Conservation (phyloP, 129 eudicot genomes). For the Cynara cardunculus region DNA sequence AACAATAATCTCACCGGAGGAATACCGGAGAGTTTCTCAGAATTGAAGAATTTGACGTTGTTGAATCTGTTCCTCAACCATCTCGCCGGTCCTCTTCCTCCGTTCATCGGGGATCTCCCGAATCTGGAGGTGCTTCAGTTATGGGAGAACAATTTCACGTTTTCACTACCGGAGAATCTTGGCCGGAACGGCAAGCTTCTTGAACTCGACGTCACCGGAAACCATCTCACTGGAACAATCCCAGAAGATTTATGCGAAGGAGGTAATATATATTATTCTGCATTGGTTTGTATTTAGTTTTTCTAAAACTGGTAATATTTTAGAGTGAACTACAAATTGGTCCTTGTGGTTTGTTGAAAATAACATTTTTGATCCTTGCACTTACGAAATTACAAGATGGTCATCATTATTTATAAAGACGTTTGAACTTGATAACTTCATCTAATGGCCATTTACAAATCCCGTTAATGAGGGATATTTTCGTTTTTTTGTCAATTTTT, state of each 20-base stretch:
- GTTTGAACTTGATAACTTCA: too few relatives aligned
- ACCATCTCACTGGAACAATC: conserved; percentile 66
- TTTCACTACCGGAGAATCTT: conserved; percentile 54
- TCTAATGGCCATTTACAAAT: too few relatives aligned
- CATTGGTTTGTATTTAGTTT: not conserved
- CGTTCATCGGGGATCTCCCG: conserved; percentile 58
- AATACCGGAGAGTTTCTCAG: conserved; percentile 51
- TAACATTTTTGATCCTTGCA: too few relatives aligned
- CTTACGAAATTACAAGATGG: too few relatives aligned
- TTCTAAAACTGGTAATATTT: not conserved
- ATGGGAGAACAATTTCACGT: conserved; percentile 80
- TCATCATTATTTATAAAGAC: too few relatives aligned
- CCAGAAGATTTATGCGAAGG: conserved; percentile 64
- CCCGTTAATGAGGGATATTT: too few relatives aligned
- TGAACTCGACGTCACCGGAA: conserved; percentile 48
- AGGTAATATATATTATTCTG: conserved; percentile 15
- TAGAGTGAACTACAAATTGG: too few relatives aligned
- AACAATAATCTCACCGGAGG: conserved; percentile 54
- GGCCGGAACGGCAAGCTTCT: conserved; percentile 63
- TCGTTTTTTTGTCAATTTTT: too few relatives aligned
- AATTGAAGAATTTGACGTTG: conserved; percentile 52
- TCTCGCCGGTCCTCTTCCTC: conserved; percentile 64
- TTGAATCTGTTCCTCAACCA: conserved; percentile 55
- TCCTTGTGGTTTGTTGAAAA: too few relatives aligned
- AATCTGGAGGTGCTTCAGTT: conserved; percentile 65